Conservation (phyloP, 768 basidiomycete genomes). For the Tylopilus felleus region DNA sequence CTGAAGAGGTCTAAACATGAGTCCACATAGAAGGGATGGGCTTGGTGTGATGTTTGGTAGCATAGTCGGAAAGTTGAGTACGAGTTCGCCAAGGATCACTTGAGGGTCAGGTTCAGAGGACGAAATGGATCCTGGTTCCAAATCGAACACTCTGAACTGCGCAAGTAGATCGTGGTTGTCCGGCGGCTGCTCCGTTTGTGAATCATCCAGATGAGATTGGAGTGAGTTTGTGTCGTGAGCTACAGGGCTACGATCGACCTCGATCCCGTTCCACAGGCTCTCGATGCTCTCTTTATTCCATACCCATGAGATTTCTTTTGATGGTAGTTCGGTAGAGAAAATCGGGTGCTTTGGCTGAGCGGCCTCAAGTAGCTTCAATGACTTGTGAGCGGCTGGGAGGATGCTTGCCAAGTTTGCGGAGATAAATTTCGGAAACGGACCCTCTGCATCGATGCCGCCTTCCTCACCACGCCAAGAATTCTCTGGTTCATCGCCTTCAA, state of each 20-base stretch:
- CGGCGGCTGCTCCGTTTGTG: background rate
- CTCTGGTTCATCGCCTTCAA: constrained; percentile 34
- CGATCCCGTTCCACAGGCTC: constrained; percentile 7
- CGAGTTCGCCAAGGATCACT: constrained; percentile 43
- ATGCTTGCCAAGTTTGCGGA: constrained; percentile 46
- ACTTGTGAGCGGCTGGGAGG: constrained; percentile 65
- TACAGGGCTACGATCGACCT: background rate
- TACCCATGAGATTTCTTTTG: constrained; percentile 45
- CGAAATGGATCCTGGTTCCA: constrained; percentile 54
- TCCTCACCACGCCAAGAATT: constrained; percentile 40
- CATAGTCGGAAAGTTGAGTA: constrained; percentile 52
- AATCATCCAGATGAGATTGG: background rate
- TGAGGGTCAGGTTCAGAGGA: constrained; percentile 19
- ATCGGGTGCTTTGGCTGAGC: constrained; percentile 66
- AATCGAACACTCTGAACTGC: constrained; percentile 57
- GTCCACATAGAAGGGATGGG: constrained; percentile 55
- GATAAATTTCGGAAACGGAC: constrained; percentile 64
- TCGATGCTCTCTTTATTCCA: constrained; percentile 34
- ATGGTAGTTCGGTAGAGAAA: constrained; percentile 34
- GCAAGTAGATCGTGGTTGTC: constrained; percentile 36
- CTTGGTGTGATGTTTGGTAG: constrained; percentile 67
- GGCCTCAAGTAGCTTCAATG: constrained; percentile 58
- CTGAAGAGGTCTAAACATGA: constrained; percentile 60
- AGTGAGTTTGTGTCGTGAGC: background rate
- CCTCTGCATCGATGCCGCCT: constrained; percentile 37